phyloP scores from a whole-genome alignment of 1,284 basidiomycete genomes.

The Ustilago crameri region DNA sequence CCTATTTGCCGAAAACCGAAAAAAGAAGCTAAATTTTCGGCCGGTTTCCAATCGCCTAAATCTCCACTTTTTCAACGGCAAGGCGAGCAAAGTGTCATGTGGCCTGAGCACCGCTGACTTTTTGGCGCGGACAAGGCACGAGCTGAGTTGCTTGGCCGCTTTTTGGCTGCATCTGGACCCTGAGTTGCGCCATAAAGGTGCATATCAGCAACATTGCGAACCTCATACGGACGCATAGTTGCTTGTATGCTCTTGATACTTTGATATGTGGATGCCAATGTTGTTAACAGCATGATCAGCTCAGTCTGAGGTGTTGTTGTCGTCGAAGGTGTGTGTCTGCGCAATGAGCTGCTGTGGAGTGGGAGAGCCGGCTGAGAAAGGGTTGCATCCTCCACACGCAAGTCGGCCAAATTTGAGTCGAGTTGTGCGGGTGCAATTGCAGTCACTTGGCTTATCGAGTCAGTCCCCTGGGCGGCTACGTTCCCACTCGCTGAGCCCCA shows the following conservation, averaged over 20 bases:
- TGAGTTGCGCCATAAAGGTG: constrained; percentile 6
- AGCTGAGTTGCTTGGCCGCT: constrained; percentile 11
- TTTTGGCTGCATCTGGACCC: constrained; percentile 25
- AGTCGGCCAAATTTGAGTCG: not conserved
- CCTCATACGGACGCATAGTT: too few species aligned
- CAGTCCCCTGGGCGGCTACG: too few species aligned
- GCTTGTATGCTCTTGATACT: not conserved
- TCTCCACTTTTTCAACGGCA: constrained; percentile 9
- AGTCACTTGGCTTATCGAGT: too few species aligned
- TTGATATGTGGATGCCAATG: too few species aligned
- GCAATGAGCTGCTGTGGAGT: too few species aligned
- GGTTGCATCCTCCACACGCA: not conserved
- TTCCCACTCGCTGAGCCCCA: too few species aligned
- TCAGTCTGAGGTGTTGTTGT: too few species aligned
- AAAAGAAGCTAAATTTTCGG: constrained; percentile 8
- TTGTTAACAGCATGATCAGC: too few species aligned
- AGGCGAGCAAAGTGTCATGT: not conserved
- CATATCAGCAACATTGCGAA: too few species aligned
- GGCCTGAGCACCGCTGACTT: constrained; percentile 7
- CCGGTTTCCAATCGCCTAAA: constrained; percentile 11
- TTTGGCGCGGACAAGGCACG: not conserved
- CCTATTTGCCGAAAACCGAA: constrained; percentile 27
- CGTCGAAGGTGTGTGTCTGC: too few species aligned
- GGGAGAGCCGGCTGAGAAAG: too few species aligned
- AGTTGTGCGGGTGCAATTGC: not conserved